These are phyloP conservation scores for Moniliophthora roreri DNA, from an alignment of 1,284 basidiomycete genomes.

Conservation along the genomic window DNA sequence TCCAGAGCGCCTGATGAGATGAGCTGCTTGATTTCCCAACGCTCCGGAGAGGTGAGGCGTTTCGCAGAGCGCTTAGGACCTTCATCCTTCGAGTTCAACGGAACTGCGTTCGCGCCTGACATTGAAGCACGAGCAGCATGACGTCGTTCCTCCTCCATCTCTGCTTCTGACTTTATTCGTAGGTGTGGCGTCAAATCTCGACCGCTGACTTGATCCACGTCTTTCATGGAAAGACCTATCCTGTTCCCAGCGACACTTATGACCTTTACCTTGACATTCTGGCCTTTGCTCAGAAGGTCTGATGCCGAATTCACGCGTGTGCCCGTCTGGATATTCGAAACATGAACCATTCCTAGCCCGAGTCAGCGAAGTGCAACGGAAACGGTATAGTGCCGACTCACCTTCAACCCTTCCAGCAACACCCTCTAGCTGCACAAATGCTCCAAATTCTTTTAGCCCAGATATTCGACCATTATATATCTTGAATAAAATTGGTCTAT, in stretches of 20 bases:
- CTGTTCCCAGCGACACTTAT: constrained; percentile 87
- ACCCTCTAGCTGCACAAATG: constrained; percentile 90
- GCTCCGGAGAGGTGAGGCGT: constrained; percentile 92
- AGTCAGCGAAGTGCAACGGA: constrained; percentile 13
- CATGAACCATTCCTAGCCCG: constrained; percentile 86
- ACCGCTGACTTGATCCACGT: constrained; percentile 91
- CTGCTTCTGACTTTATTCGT: constrained; percentile 90
- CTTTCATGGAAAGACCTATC: constrained; percentile 92
- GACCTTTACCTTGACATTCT: constrained; percentile 93
- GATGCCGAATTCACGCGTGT: constrained; percentile 84
- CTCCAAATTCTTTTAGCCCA: constrained; percentile 93
- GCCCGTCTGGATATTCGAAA: constrained; percentile 86
- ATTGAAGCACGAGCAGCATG: constrained; percentile 58
- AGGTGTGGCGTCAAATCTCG: constrained; percentile 92
- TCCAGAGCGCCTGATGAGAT: constrained; percentile 94
- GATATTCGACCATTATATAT: constrained; percentile 90
- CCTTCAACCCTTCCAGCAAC: constrained; percentile 86
- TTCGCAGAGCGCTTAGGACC: constrained; percentile 75
- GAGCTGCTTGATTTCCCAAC: constrained; percentile 99
- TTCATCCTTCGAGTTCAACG: constrained; percentile 55
- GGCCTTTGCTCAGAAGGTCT: constrained; percentile 84
- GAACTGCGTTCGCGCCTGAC: constrained; percentile 74
- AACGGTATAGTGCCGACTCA: constrained; percentile 35
- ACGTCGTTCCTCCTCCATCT: constrained; percentile 78
- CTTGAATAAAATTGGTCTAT: constrained; percentile 89